These are phyloP conservation scores for Amanita pallidorosea DNA, from an alignment of 768 basidiomycete genomes.

Conservation along the genomic window DNA sequence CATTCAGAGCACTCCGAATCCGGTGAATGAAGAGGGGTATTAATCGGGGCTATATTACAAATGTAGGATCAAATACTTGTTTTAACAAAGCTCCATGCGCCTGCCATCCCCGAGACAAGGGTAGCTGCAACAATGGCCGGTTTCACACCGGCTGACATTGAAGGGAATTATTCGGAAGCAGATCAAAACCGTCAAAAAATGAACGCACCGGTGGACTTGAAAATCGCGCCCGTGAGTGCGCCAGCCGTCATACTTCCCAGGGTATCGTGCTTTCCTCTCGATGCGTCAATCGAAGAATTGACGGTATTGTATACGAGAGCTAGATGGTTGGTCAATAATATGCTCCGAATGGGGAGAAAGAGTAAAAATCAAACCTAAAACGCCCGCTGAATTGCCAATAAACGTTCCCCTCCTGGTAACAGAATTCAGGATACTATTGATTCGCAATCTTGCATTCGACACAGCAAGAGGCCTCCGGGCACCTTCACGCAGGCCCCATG, in stretches of 20 bases:
- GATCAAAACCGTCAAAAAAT: slow-evolving; percentile 18
- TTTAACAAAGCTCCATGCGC: slow-evolving; percentile 93
- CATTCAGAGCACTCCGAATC: slow-evolving; percentile 31
- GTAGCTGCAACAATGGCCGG: slow-evolving; percentile 86
- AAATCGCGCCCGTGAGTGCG: slow-evolving; percentile 80
- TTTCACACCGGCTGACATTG: slow-evolving; percentile 73
- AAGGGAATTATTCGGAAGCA: slow-evolving; percentile 22
- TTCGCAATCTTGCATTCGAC: slow-evolving; percentile 77
- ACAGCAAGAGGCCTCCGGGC: slow-evolving; percentile 79
- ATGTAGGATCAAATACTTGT: slow-evolving; percentile 59
- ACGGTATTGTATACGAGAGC: slow-evolving; percentile 94
- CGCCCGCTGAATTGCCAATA: slow-evolving; percentile 97
- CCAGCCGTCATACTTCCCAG: slow-evolving; percentile 90
- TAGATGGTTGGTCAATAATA: slow-evolving; percentile 31
- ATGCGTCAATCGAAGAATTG: slow-evolving; percentile 86
- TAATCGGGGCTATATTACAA: slow-evolving; percentile 35
- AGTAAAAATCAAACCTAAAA: slow-evolving; percentile 65
- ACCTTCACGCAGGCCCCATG: slow-evolving; percentile 96
- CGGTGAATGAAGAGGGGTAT: slow-evolving; percentile 34
- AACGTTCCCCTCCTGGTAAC: slow-evolving; percentile 95
- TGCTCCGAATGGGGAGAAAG: slow-evolving; percentile 17
- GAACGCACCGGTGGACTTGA: slow-evolving; percentile 84
- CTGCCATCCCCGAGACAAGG: slow-evolving; percentile 82
- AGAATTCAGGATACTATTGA: slow-evolving; percentile 95
- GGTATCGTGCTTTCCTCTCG: slow-evolving; percentile 86